A percentile compares a stretch with the other conserved stretches of the same genome.
Evolutionary conservation across 2,329 filamentous ascomycete genomes (phyloP).

Genomic region (Diplodia mutila): DNA sequence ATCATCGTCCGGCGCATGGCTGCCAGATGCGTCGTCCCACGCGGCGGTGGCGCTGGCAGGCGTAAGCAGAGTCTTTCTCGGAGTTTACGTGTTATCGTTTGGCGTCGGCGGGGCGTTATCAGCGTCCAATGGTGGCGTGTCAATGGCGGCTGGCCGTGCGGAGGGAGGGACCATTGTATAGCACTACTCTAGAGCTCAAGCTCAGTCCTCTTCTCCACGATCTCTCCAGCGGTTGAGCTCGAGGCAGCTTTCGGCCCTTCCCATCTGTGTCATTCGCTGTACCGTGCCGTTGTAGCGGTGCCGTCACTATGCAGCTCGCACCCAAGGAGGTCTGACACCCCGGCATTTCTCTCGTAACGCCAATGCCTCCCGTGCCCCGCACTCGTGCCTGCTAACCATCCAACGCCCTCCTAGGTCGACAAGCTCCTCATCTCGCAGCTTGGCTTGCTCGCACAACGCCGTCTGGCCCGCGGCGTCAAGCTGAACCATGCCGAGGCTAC

Average conservation of each 20-base stretch:
- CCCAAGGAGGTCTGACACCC: constrained; percentile 21
- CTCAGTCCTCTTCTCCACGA: neutral
- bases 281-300: constrained; percentile 6
- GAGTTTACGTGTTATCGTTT: constrained; percentile 12
- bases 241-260: constrained; percentile 18
- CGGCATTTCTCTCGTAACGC: constrained; percentile 7
- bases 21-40: neutral
- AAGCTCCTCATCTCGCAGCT: constrained; percentile 93
- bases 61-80: neutral
- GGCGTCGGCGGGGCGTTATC: constrained; percentile 7
- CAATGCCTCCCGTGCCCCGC: neutral
- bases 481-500: constrained; percentile 89
- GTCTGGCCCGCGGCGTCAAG: constrained; percentile 83
- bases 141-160: neutral
- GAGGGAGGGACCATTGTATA: neutral
- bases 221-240: neutral
- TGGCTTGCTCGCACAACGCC: constrained; percentile 82
- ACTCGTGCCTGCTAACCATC: neutral
- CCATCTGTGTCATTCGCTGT: constrained; percentile 2
- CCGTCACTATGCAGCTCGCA: constrained; percentile 25
- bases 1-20: neutral
- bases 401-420: constrained; percentile 68
- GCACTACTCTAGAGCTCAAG: neutral
- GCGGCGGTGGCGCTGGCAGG: constrained; percentile 4
- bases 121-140: constrained; percentile 1